phyloP scores from a whole-genome alignment of 495 filamentous ascomycete genomes.

The Darksidea phi region DNA sequence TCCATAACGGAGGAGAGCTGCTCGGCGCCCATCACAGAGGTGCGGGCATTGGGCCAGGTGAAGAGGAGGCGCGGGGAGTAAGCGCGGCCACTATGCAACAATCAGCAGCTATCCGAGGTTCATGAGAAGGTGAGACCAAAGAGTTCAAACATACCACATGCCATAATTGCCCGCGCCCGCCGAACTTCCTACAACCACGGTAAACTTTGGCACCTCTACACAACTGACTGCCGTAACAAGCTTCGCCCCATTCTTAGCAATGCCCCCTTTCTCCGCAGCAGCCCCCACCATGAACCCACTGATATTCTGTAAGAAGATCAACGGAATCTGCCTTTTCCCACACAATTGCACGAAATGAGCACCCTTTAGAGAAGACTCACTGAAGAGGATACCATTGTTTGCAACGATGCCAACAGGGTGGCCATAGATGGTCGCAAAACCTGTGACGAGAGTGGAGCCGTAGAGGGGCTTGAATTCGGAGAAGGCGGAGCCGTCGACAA shows the following conservation, averaged over 20 bases:
- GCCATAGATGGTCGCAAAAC: conserved; percentile 87
- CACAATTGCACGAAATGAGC: conserved; percentile 99
- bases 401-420: conserved; percentile 91
- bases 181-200: conserved; percentile 85
- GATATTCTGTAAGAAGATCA: conserved; percentile 96
- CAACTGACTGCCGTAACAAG: conserved; percentile 94
- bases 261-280: conserved; percentile 89
- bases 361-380: conserved; percentile 83
- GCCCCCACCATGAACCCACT: conserved; percentile 96
- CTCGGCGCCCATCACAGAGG: conserved; percentile 94
- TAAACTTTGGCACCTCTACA: conserved; percentile 95
- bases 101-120: neutral
- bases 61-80: conserved; percentile 88
- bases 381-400: conserved; percentile 98
- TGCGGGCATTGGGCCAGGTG: conserved; percentile 97
- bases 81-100: conserved; percentile 70
- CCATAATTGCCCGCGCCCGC: conserved; percentile 78
- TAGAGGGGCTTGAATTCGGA: conserved; percentile 94
- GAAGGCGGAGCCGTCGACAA: conserved; percentile 88
- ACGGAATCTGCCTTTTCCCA: conserved; percentile 79
- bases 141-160: conserved; percentile 60
- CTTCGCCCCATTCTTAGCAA: conserved; percentile 97
- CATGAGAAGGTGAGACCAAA: neutral
- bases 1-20: conserved; percentile 93
- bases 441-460: conserved; percentile 86